phyloP scores from a whole-genome alignment of 179 eudicot species.

The Camellia oleifera region DNA sequence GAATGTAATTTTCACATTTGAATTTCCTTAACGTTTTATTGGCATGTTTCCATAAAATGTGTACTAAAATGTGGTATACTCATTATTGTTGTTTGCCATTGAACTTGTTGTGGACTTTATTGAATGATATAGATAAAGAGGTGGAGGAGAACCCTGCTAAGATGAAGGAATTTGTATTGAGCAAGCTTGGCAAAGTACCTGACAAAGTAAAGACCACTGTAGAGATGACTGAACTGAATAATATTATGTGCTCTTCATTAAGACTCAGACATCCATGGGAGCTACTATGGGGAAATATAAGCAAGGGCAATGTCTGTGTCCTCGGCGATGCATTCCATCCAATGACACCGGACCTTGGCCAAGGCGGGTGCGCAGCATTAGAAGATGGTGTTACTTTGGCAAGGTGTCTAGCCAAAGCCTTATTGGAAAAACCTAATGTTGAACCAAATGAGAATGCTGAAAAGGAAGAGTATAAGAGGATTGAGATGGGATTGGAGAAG shows the following conservation, averaged over 20 bases:
- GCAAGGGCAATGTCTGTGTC: constrained; percentile 49
- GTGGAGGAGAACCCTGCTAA: constrained; percentile 32
- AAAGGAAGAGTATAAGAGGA: constrained; percentile 19
- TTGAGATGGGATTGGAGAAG: constrained; percentile 25
- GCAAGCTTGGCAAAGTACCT: constrained; percentile 34
- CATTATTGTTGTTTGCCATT: too few species aligned
- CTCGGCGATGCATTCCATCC: constrained; percentile 60
- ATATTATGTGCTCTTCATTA: constrained; percentile 30
- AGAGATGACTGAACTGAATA: constrained; percentile 32
- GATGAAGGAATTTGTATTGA: constrained; percentile 42
- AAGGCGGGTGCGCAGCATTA: constrained; percentile 57
- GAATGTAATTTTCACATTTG: too few species aligned
- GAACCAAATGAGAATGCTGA: background rate
- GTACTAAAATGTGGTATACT: background rate
- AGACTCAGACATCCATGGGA: constrained; percentile 40
- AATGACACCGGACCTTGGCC: constrained; percentile 61
- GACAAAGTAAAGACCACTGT: constrained; percentile 22
- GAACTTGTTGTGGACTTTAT: background rate
- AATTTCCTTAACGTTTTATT: too few species aligned
- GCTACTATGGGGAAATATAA: constrained; percentile 30
- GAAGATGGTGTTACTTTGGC: constrained; percentile 53
- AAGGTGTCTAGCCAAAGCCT: constrained; percentile 32
- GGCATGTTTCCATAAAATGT: too few species aligned
- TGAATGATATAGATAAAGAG: constrained; percentile 23
- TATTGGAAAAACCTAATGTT: constrained; percentile 11